Evolutionary conservation across 176 grass and related monocot species (phyloP), one percentile per base, ranked within the genome.

Genomic region (Cenchrus purpureus): DNA sequence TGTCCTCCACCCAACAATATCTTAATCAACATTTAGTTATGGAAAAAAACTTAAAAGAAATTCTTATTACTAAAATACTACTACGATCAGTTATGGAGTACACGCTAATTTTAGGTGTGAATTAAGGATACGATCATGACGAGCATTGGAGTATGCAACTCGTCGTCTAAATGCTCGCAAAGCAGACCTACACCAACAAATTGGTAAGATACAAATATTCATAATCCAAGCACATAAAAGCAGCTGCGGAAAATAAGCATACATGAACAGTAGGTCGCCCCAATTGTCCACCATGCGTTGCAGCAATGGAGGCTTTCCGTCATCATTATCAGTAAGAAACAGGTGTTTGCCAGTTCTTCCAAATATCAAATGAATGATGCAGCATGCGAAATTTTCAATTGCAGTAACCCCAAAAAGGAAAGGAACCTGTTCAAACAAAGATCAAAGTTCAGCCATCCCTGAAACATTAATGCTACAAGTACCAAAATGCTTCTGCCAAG

Each of bases 1-100:
- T 73, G 97, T 99, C 82, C 94, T 94, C 97, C 97, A 99, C 31
- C 97, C 97, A 79, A 99, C 94, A 88, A 99, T 90, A 82, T 99
- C 97, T 98, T 94, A 80, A 70, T 74, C 75, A 77, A 86, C 40
- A 88, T 58, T 79, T 13, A 82, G 86, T 94, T 86, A 82, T 15
- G 82, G 88, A 87, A 91, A 88, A 73, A 87, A 77, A 55, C 1
- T 66, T 20, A 28, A 62, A 87, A 8, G 4, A 40, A 40, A 40
- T 40, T 40, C 37, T 40, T 4, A 40, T 40, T 40, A 40, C 37
- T 40, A 40, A 40, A 40, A 40, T 84, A 45, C 60, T 32, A 15
- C 12, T 15, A 54, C 52, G 10, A 15, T 17, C 4, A 40, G 37
- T 40, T 40, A 40, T 40, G 37, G 37, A 44, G 8, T 66, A 62